Conservation (phyloP, 2,329 filamentous ascomycete species). For the Pseudogymnoascus destructans region DNA sequence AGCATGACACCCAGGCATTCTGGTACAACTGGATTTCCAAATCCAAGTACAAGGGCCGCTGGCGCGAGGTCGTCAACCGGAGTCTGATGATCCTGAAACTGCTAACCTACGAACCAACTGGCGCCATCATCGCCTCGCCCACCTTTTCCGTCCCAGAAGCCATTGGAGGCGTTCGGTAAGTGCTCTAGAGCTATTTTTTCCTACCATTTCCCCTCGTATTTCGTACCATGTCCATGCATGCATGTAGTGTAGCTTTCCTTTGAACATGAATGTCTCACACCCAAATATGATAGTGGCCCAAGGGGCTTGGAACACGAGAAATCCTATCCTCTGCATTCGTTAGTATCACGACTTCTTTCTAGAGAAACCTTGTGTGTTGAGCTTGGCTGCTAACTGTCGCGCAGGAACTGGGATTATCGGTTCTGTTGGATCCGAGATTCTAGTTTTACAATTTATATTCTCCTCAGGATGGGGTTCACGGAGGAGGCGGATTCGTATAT, state of each 20-base stretch:
- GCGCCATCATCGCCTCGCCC: conserved; percentile 62
- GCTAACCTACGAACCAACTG: conserved; percentile 65
- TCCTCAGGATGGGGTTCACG: conserved; percentile 62
- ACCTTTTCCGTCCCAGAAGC: conserved; percentile 69
- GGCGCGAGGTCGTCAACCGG: conserved; percentile 57
- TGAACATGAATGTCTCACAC: neutral
- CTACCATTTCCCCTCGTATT: neutral
- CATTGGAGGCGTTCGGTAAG: conserved; percentile 46
- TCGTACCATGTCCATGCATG: neutral
- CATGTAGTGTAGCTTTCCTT: neutral
- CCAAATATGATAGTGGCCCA: neutral
- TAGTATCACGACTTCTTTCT: neutral
- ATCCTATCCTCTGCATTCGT: neutral
- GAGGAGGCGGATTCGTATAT: conserved; percentile 69
- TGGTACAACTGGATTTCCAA: conserved; percentile 64
- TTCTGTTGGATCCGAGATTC: conserved; percentile 68
- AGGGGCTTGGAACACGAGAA: neutral
- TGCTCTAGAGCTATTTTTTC: neutral
- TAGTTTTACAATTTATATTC: conserved; percentile 65
- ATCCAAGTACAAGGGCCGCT: conserved; percentile 58
- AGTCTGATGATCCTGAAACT: conserved; percentile 65
- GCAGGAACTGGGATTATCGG: conserved; percentile 56
- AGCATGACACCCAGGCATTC: conserved; percentile 56
- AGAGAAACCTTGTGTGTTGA: neutral
- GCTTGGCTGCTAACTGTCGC: neutral